Evolutionary conservation across 495 filamentous ascomycete species (phyloP), one percentile per base, ranked within the genome.

Genomic region (Pseudotulostoma volvatum): DNA sequence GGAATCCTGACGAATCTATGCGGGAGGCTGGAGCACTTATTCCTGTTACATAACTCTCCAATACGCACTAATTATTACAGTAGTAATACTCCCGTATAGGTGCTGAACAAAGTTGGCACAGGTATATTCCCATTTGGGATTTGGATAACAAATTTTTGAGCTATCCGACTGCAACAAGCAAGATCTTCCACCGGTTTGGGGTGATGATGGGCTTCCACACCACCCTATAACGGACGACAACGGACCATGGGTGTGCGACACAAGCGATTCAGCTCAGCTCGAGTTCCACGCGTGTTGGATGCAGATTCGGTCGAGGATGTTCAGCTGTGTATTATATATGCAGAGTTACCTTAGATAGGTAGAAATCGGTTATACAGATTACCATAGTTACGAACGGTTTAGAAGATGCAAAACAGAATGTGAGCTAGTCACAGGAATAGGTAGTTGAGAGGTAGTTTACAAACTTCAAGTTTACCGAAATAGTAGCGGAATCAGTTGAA

Each of bases 281-380:
- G 23, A 28, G 23, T 28, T 28, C 11, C 11, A 28, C 11, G 23
- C 23, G 11, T 28, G 11, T 28, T 28, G 23, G 23, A 28, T 28
- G 23, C 23, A 28, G 23, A 28, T 28, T 28, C 23, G 23, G 23
- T 11, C 23, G 11, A 28, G 23, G 23, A 28, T 5, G 23, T 28
- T 28, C 23, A 28, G 23, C 23, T 11, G 23, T 11, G 23, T 28
- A 5, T 28, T 28, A 28, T 11, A 28, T 28, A 11, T 11, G n/a
- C 33, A 48, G 42, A 14, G 33, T 44, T 30, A 51, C 51, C 44
- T 44, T 48, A 48, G 51, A 31, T 63, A 52, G 54, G 18, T 65
- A 60, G 14, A 5, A 28, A 5, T 28, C 23, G 5, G 23, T 28
- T 28, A 11, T 11, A 11, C n/a, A n/a, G n/a, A n/a, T n/a, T n/a